Evolutionary conservation across 2,329 filamentous ascomycete genomes (phyloP), one percentile per base, ranked within the genome.

Genomic region (Akanthomyces muscarius): DNA sequence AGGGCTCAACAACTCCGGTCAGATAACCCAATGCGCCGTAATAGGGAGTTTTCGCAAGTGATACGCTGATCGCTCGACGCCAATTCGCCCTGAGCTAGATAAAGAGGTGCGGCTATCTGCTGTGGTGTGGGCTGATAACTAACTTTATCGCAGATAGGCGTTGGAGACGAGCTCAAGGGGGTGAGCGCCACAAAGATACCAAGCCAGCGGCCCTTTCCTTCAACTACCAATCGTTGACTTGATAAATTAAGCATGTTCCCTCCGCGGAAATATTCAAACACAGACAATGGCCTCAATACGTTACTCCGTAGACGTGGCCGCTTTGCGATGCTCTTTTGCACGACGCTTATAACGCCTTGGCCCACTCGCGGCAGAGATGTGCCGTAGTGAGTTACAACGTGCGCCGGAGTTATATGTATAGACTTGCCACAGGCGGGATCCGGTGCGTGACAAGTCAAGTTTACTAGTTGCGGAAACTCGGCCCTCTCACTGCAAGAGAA

Each of bases 381-480:
- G 55, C 55, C 54, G 54, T 63, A 58, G 25, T 63, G 36, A 63
- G 55, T 59, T 41, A 55, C 54, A 60, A 30, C 45, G 16, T 60
- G 55, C 42, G 21, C 33, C 25, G 42, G 50, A 47, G 28, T 53
- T 56, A 62, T 62, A 62, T 62, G 52, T 3, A 18, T 23, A 44
- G 18, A 7, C 14, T 50, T 55, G 8, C 42, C 36, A 45, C 52
- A 18, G 23, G 5, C 10, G 14, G 30, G 13, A 28, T 47, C 11
- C 47, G 4, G 4, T 61, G 14, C n/a, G 11, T 25, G n/a, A 6
- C 36, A 60, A 44, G 21, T 36, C 28, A 33, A 38, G 11, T 28
- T 4, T 54, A 47, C 30, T 61, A 41, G 42, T 55, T 52, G n/a
- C 28, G 50, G 51, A 38, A 48, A 45, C 7, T 38, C 21, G 18